These are phyloP conservation scores for Trichosporon sp. DNA, from an alignment of 1,284 basidiomycete genomes.

Conservation along the genomic window DNA sequence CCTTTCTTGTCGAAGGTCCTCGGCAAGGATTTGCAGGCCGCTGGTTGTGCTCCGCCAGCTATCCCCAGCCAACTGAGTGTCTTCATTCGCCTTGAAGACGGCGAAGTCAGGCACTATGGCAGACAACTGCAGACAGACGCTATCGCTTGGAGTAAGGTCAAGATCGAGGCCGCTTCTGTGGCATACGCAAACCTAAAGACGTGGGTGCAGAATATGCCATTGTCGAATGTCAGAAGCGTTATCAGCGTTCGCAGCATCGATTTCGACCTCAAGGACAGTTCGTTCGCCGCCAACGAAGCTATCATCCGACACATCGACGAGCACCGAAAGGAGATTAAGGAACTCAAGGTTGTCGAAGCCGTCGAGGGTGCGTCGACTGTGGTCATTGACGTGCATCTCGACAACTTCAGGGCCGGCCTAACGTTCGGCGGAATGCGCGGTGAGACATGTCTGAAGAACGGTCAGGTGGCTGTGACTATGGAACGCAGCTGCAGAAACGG, in stretches of 20 bases:
- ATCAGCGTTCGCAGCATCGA: constrained; percentile 19
- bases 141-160: constrained; percentile 21
- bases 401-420: constrained; percentile 7
- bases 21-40: constrained; percentile 13
- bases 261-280: constrained; percentile 27
- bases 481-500: not conserved
- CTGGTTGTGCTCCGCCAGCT: constrained; percentile 8
- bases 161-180: constrained; percentile 19
- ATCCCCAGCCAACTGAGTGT: constrained; percentile 13
- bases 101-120: constrained; percentile 27
- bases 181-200: constrained; percentile 10
- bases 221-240: constrained; percentile 18
- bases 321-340: constrained; percentile 5
- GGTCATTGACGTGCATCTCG: constrained; percentile 20
- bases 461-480: constrained; percentile 5
- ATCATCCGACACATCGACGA: constrained; percentile 13
- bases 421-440: constrained; percentile 24
- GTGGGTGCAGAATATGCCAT: constrained; percentile 14
- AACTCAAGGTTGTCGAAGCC: constrained; percentile 6
- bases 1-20: constrained; percentile 32
- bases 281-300: constrained; percentile 16
- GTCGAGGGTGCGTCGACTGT: constrained; percentile 10
- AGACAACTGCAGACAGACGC: constrained; percentile 17
- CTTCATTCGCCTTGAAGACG: constrained; percentile 19
- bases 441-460: constrained; percentile 9